Percentiles rank a stretch among this genome's conserved stretches.
Conservation (phyloP, 768 basidiomycete genomes). For the Mycena rosella region DNA sequence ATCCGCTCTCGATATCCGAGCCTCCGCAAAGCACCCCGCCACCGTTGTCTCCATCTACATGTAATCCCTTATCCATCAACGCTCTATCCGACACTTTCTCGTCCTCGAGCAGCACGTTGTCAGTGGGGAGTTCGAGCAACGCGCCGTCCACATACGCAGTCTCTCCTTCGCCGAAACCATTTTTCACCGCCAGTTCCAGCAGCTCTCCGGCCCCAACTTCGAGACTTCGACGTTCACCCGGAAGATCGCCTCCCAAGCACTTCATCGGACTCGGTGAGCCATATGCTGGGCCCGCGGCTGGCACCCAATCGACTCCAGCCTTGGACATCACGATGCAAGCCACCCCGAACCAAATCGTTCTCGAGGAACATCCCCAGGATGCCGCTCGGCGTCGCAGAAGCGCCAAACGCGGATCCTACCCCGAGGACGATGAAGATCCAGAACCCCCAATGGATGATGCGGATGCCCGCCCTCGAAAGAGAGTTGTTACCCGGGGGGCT, state of each 20-base stretch:
- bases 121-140: constrained; percentile 19
- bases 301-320: neutral
- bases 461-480: constrained; percentile 20
- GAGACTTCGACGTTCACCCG: constrained; percentile 6
- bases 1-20: neutral
- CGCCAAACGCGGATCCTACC: constrained; percentile 1
- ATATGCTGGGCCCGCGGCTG: neutral
- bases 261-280: neutral
- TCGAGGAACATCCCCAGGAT: constrained; percentile 17
- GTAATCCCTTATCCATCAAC: constrained; percentile 11
- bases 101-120: constrained; percentile 22
- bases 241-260: neutral
- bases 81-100: constrained; percentile 8
- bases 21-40: neutral
- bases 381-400: neutral
- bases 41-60: constrained; percentile 1
- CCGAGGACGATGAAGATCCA: constrained; percentile 27
- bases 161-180: constrained; percentile 25
- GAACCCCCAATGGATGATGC: constrained; percentile 12
- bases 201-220: constrained; percentile 18
- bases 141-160: constrained; percentile 25
- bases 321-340: neutral
- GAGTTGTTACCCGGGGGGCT: neutral
- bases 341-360: constrained; percentile 21
- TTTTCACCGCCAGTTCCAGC: neutral